Base-by-base conservation (phyloP, 306 rosid genomes). In the Rubus parviflorus region DNA sequence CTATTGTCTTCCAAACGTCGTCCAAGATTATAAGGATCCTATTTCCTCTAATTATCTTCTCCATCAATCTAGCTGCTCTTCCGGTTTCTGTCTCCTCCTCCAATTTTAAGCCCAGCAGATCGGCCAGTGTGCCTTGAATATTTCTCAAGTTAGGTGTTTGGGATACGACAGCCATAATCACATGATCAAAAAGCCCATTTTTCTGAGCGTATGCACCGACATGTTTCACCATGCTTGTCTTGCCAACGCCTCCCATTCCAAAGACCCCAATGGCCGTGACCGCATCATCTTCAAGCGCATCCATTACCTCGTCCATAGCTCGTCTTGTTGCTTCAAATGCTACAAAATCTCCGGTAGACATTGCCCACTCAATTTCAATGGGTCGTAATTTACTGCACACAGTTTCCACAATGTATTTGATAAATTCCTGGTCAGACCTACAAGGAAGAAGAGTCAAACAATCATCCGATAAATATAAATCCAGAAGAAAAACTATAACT, bases 11-110 rank as follows among this genome's bases (percentile, higher is more conserved):
- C 62, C 62, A 56, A 20, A 56, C 7, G 30, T 56, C 48, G 8
- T 45, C 48, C 48, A 45, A 45, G 48, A 45, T 45, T 6, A 45
- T 45, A 45, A 4, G 48, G 62, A 56, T 20, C 4, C 3, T 56
- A 8, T 56, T 7, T 56, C 30, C 5, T 56, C 3, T 20, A 3
- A 7, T 0, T 8, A 56, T 56, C 30, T 7, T 53, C 23, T 56
- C 62, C 35, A 2, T n/a, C 13, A 56, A 0, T 56, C 5, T n/a
- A 7, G 13, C 13, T 0, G 62, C 62, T 20, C 62, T 56, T 20
- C 25, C 30, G 0, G 0, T 2, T n/a, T 2, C 12, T 0, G 25
- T n/a, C 25, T 56, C 1, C 30, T n/a, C 13, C 4, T 2, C 0
- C 13, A 56, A 56, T 7, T n/a, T n/a, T 3, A 56, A 56, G 1